Evolutionary conservation across 2,329 filamentous ascomycete genomes (phyloP), one percentile per base, ranked within the genome.

Genomic region (Ascochyta lentis): DNA sequence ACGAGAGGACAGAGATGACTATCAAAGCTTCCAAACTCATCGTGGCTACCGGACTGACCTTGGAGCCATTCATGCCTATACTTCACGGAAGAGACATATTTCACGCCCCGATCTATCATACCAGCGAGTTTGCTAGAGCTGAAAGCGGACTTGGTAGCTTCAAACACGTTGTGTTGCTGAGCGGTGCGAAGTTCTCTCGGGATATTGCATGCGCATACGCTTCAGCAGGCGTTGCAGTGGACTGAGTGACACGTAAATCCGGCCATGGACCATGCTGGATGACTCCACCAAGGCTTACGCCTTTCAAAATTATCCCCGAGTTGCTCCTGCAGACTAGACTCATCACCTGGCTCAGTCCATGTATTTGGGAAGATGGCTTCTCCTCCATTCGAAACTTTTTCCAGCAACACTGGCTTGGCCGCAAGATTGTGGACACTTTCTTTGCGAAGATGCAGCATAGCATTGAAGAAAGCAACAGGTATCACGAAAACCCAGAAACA

Each of bases 331-430:
- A 84, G 29, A 87, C 84, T 0, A 84, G 90, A 0, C 78, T 89
- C 53, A 74, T 92, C 41, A 89, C 86, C 1, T 92, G 88, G 88
- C 85, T 93, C 68, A 87, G 84, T 53, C 89, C 90, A 0, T 92
- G 89, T 66, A 82, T 89, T 24, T 93, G 88, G 86, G 51, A 87
- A 2, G 88, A 89, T 67, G 87, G 88, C 0, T 90, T 83, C 64
- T 45, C 79, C 3, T 76, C 73, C 2, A 78, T 85, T 3, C 81
- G 85, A 1, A 70, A 71, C 8, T 85, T 88, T 59, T 78, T 86
- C 41, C 85, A 89, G 58, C 78, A 79, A 26, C 85, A 83, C 0
- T 72, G 76, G 27, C 52, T 88, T 3, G 87, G 87, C 1, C 80
- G 84, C 0, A 77, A 75, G 45, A 72, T 89, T 24, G 82, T 84